Conservation (phyloP, 768 basidiomycete genomes). For the Rossbeevera mucosa region DNA sequence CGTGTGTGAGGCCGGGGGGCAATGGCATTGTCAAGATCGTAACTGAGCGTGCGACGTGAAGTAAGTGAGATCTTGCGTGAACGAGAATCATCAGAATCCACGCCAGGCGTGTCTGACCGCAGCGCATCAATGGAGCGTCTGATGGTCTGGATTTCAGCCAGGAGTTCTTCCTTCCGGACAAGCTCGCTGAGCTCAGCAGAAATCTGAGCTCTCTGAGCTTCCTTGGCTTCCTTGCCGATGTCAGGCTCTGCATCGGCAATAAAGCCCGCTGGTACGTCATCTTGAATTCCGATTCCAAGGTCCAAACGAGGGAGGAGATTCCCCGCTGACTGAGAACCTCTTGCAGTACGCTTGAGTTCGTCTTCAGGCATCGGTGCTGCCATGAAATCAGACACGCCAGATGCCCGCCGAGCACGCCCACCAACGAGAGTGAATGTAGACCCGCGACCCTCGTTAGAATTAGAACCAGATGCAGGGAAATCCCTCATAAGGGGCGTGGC, state of each 20-base stretch:
- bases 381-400: constrained; percentile 71
- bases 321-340: constrained; percentile 44
- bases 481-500: constrained; percentile 66
- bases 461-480: constrained; percentile 46
- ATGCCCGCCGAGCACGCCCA: constrained; percentile 55
- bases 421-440: constrained; percentile 49
- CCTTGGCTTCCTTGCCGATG: constrained; percentile 27
- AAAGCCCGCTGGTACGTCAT: constrained; percentile 69
- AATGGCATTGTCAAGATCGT: constrained; percentile 55
- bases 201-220: constrained; percentile 33
- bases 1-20: constrained; percentile 56
- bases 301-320: constrained; percentile 67
- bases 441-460: constrained; percentile 37
- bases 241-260: constrained; percentile 45
- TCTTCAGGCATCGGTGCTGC: constrained; percentile 59
- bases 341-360: constrained; percentile 49
- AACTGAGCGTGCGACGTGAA: constrained; percentile 65
- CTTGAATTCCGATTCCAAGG: constrained; percentile 68
- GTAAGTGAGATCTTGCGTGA: constrained; percentile 62
- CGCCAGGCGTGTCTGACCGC: constrained; percentile 60
- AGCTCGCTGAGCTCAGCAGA: constrained; percentile 47
- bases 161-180: constrained; percentile 64
- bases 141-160: constrained; percentile 75
- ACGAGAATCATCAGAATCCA: constrained; percentile 46
- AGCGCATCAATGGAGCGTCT: constrained; percentile 74